Evolutionary conservation across 495 filamentous ascomycete genomes (phyloP).

Genomic region (Hypoxylon lenormandii): DNA sequence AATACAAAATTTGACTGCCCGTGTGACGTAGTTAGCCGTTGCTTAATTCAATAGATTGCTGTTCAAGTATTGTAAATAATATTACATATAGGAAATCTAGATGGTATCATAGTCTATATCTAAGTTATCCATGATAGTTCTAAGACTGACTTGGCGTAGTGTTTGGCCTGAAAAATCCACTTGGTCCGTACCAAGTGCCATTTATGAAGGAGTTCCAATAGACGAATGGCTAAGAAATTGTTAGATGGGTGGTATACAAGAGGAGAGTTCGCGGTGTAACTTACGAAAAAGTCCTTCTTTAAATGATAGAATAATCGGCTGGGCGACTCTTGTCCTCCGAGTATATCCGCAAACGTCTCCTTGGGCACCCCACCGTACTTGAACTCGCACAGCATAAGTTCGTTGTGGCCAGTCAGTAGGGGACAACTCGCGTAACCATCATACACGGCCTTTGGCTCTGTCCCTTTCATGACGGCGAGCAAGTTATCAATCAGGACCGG

Average conservation of each 20-base stretch:
- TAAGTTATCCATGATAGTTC: background rate
- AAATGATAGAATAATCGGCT: conserved; percentile 70
- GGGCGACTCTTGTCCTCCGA: conserved; percentile 70
- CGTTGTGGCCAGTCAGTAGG: conserved; percentile 72
- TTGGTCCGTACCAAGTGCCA: conserved; percentile 49
- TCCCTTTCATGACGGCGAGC: conserved; percentile 65
- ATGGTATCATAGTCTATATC: background rate
- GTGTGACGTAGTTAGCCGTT: too few species aligned
- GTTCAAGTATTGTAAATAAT: background rate
- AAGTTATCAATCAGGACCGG: conserved; percentile 71
- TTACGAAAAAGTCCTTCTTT: conserved; percentile 77
- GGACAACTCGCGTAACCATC: conserved; percentile 79
- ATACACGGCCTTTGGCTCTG: conserved; percentile 64
- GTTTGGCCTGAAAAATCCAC: conserved; percentile 44
- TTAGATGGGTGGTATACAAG: conserved; percentile 6
- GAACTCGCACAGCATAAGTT: conserved; percentile 77
- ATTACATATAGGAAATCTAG: background rate
- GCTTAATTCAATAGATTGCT: too few species aligned
- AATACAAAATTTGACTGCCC: too few species aligned
- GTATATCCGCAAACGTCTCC: conserved; percentile 70
- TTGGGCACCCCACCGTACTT: conserved; percentile 78
- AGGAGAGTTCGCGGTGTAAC: background rate
- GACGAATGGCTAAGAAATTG: conserved; percentile 32
- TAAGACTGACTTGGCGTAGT: conserved; percentile 3
- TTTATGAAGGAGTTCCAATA: conserved; percentile 49